Evolutionary conservation across 768 basidiomycete genomes (phyloP), one percentile per base, ranked within the genome.

Genomic region (Psilocybe azurescens): DNA sequence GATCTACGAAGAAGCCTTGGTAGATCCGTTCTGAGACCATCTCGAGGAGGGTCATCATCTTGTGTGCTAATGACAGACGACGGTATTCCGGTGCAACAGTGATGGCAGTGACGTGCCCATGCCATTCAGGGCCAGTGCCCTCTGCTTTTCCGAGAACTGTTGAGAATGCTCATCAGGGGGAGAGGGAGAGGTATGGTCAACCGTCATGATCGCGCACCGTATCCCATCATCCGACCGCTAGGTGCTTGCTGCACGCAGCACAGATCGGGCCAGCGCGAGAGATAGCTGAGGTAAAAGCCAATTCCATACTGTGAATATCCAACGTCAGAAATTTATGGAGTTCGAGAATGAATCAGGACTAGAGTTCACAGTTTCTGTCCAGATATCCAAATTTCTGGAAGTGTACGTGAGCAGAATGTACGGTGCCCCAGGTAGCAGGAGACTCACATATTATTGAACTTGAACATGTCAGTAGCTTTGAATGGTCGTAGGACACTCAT

Each of bases 41-140:
- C 74, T 99, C 97, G 49, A 99, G 89, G 52, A 92, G 81, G 64
- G 80, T 73, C 87, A 97, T 94, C 86, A 99, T 90, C 73, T 86
- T 88, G 67, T 88, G 86, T 0, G 94, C 97, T 49, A 99, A 88
- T 1, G 88, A 87, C 2, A 98, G 84, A 2, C 93, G 89, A 46
- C 97, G 91, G 75, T 94, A 97, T 69, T 93, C 89, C 11, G 97
- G 97, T 0, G 95, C 92, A 58, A 99, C 95, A 5, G 95, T 94
- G 53, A 99, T 80, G 0, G 96, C 96, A 0, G 97, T 98, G 69
- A 99, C 89, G 70, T 99, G 97, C 0, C 95, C 97, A 69, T 95
- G 94, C 88, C 91, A 94, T 69, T 96, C 95, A 1, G 75, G 60
- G 0, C 81, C 79, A 5, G 74, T 64, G 2, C 95, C 95, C 74